Conservation (phyloP, 805 yeast species). For the Lipomyces sp. region DNA sequence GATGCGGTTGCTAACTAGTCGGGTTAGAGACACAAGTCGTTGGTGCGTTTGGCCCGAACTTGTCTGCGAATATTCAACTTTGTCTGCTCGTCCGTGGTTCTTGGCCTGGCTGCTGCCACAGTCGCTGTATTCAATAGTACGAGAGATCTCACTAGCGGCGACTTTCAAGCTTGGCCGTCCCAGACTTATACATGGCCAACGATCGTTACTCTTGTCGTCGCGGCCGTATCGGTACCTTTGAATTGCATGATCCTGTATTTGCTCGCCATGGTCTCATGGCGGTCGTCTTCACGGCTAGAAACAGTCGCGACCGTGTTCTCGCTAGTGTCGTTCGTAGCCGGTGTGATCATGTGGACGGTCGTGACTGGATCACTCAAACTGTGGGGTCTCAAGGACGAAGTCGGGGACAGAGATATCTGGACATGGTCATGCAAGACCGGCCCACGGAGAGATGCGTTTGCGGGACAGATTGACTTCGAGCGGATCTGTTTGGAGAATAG, state of each 20-base stretch:
- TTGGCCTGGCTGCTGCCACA: constrained; percentile 7
- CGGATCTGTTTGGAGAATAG: not conserved
- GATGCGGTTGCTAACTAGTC: not conserved
- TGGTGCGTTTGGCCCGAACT: not conserved
- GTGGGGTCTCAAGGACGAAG: constrained; percentile 3
- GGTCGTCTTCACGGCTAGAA: not conserved
- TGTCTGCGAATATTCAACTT: constrained; percentile 8
- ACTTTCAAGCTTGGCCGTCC: not conserved
- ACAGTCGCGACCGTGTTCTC: constrained; percentile 4
- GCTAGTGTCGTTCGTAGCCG: not conserved
- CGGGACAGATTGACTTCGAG: not conserved
- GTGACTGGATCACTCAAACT: constrained; percentile 6
- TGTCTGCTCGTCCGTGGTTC: not conserved
- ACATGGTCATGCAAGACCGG: constrained; percentile 1
- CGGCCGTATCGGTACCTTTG: constrained; percentile 2
- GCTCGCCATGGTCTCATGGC: not conserved
- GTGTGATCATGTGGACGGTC: constrained; percentile 7
- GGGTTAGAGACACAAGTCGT: not conserved
- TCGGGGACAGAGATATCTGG: not conserved
- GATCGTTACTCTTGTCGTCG: not conserved
- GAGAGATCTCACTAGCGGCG: not conserved
- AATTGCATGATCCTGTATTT: not conserved
- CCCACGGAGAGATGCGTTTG: constrained; percentile 4
- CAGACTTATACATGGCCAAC: constrained; percentile 2
- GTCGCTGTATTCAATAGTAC: not conserved